A percentile compares a stretch with the other conserved stretches of the same genome.
These are phyloP conservation scores for Hemisphaericaspora nanyangensis DNA, from an alignment of 805 yeast species.

Conservation along the genomic window DNA sequence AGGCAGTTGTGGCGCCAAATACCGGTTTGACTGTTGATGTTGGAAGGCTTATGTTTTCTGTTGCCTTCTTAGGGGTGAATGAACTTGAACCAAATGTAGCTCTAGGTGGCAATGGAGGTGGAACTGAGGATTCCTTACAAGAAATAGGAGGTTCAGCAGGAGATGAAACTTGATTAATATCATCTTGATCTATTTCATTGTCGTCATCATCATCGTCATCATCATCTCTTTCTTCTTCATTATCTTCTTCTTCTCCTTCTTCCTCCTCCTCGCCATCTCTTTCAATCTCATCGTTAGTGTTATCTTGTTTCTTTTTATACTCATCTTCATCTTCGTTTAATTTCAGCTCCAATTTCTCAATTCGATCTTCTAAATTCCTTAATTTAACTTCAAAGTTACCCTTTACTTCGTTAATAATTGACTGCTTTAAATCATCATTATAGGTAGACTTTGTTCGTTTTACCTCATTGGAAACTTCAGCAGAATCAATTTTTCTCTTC, in stretches of 20 bases:
- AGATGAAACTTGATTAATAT: not conserved
- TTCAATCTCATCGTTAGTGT: not conserved
- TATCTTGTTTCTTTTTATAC: not conserved
- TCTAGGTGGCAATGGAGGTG: constrained; percentile 11
- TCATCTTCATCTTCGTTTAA: constrained; percentile 2
- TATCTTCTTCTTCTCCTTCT: not conserved
- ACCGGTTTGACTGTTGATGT: constrained; percentile 18
- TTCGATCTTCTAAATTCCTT: constrained; percentile 5
- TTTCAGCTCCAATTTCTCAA: constrained; percentile 6
- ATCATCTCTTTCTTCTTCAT: not conserved
- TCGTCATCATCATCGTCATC: not conserved
- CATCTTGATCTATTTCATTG: not conserved
- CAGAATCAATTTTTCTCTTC: constrained; percentile 17
- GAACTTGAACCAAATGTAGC: constrained; percentile 19
- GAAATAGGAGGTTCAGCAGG: not conserved
- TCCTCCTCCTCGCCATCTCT: not conserved
- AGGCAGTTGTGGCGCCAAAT: constrained; percentile 41
- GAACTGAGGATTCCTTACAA: not conserved
- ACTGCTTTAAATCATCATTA: constrained; percentile 24
- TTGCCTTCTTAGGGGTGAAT: constrained; percentile 19
- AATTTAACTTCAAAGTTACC: constrained; percentile 13
- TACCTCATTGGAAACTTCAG: constrained; percentile 1
- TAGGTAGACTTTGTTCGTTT: constrained; percentile 10
- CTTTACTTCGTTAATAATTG: constrained; percentile 29
- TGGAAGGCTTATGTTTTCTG: constrained; percentile 11